A percentile compares a stretch with the other conserved stretches of the same genome.
These are phyloP conservation scores for Eutrema heterophyllum DNA, from an alignment of 345 rosid genomes.

Conservation along the genomic window DNA sequence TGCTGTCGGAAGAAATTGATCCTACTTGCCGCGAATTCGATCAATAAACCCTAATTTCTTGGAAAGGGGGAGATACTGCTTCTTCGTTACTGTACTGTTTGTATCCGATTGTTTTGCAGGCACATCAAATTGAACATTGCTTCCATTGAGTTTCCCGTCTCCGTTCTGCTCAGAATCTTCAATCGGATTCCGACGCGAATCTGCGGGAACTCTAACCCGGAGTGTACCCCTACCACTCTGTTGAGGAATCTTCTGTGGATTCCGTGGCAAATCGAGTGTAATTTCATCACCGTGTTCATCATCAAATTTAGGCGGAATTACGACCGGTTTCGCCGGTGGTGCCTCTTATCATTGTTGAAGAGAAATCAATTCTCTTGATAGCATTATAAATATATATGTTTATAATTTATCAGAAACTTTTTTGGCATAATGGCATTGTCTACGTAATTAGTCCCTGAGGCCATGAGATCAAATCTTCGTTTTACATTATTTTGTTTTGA, in stretches of 20 bases:
- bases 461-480: too few relatives aligned
- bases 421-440: too few relatives aligned
- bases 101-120: slow-evolving; percentile 18
- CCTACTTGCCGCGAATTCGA: too few relatives aligned
- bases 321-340: slow-evolving; percentile 36
- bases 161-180: slow-evolving; percentile 7
- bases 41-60: too few relatives aligned
- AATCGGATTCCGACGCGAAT: slow-evolving; percentile 20
- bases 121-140: slow-evolving; percentile 4
- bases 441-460: too few relatives aligned
- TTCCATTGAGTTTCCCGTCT: neutral
- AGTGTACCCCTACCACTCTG: slow-evolving; percentile 4
- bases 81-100: too few relatives aligned
- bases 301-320: slow-evolving; percentile 1
- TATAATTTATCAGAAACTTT: too few relatives aligned
- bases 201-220: slow-evolving; percentile 23
- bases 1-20: too few relatives aligned
- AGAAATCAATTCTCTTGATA: too few relatives aligned
- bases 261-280: neutral
- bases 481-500: too few relatives aligned
- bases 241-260: neutral
- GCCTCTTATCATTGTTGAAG: slow-evolving; percentile 26
- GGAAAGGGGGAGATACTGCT: too few relatives aligned
- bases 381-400: too few relatives aligned
- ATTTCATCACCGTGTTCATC: neutral